Conservation (phyloP, 2,329 filamentous ascomycete genomes). For the Fusarium xylarioides region DNA sequence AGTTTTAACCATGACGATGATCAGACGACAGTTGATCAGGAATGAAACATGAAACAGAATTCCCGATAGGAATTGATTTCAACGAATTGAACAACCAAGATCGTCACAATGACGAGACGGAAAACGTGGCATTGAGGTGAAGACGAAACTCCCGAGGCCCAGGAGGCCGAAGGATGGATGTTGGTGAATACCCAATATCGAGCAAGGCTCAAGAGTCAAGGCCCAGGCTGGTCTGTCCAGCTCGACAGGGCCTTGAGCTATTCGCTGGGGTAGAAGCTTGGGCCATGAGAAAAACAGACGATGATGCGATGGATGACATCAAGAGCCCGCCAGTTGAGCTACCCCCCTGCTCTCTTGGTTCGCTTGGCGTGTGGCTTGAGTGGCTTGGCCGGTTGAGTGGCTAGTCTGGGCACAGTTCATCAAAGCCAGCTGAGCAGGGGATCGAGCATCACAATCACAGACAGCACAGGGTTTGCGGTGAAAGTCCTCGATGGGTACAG, state of each 20-base stretch:
- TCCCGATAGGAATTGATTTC: not conserved
- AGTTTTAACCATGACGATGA: not conserved
- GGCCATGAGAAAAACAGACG: conserved; percentile 1
- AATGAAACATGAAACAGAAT: conserved; percentile 10
- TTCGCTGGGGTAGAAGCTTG: conserved; percentile 12
- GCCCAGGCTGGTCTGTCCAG: conserved; percentile 22
- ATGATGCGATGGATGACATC: conserved; percentile 43
- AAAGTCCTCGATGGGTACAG: conserved; percentile 10
- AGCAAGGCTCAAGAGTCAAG: not conserved
- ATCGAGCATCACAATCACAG: not conserved
- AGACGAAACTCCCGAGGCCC: not conserved
- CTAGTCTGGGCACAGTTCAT: conserved; percentile 31
- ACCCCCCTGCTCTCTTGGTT: conserved; percentile 28
- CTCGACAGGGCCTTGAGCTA: conserved; percentile 24
- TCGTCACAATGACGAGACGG: conserved; percentile 20
- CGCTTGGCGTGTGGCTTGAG: conserved; percentile 32
- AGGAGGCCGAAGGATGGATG: conserved; percentile 1
- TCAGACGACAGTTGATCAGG: not conserved
- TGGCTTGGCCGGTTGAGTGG: conserved; percentile 28
- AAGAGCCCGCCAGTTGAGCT: conserved; percentile 23
- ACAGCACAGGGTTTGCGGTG: not conserved
- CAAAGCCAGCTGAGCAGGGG: conserved; percentile 40
- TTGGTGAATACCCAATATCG: not conserved
- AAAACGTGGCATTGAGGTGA: conserved; percentile 11
- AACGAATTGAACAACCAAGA: not conserved